Conservation (phyloP, 2,329 filamentous ascomycete genomes). For the Colletotrichum tamarilloi region DNA sequence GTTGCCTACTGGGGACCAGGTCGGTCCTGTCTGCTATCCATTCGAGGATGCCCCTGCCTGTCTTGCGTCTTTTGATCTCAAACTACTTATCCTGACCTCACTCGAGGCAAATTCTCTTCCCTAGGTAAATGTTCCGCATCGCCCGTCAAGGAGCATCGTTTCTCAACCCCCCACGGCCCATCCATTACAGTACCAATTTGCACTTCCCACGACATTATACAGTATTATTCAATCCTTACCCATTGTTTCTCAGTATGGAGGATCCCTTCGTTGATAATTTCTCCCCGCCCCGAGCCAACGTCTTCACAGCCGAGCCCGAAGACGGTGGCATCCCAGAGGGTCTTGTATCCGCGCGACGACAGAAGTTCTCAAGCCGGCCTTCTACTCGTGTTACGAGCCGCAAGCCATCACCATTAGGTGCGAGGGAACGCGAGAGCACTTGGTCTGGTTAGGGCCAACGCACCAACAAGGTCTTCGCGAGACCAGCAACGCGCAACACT, state of each 20-base stretch:
- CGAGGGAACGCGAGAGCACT: conserved; percentile 41
- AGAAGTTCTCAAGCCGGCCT: conserved; percentile 39
- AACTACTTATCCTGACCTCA: conserved; percentile 28
- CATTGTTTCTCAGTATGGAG: conserved; percentile 38
- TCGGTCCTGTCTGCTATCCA: not conserved
- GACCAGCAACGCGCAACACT: conserved; percentile 36
- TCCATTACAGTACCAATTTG: conserved; percentile 19
- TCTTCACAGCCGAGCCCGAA: conserved; percentile 20
- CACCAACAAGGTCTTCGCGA: conserved; percentile 31
- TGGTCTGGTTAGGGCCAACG: conserved; percentile 35
- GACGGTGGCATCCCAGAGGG: conserved; percentile 43
- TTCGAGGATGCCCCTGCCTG: not conserved
- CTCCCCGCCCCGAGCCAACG: conserved; percentile 29
- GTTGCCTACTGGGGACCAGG: not conserved
- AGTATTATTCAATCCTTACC: conserved; percentile 15
- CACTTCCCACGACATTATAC: conserved; percentile 15
- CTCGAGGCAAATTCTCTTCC: conserved; percentile 25
- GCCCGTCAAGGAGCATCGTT: conserved; percentile 9
- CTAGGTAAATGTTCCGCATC: conserved; percentile 26
- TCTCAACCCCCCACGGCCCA: conserved; percentile 3
- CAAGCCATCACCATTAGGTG: conserved; percentile 5
- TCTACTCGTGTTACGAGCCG: not conserved
- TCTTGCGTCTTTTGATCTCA: not conserved
- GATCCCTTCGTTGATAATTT: conserved; percentile 30
- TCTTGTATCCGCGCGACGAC: conserved; percentile 47